Conservation (phyloP, 2,329 filamentous ascomycete species). For the Aspergillus ochraceus region DNA sequence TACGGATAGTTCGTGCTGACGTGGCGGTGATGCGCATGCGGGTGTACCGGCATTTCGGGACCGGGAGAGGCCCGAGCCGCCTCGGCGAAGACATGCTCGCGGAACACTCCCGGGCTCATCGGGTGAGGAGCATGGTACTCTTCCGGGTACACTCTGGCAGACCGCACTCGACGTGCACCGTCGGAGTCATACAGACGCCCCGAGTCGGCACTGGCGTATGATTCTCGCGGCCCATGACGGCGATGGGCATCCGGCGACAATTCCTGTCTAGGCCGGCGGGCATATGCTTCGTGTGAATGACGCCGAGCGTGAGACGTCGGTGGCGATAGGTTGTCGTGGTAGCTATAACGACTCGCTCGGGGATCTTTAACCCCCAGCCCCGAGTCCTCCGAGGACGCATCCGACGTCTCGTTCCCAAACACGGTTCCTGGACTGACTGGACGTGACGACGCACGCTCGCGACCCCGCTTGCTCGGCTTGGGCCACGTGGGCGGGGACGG, state of each 20-base stretch:
- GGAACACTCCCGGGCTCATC: not conserved
- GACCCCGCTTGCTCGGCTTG: constrained; percentile 18
- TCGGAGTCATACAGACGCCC: constrained; percentile 21
- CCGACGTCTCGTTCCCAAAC: constrained; percentile 24
- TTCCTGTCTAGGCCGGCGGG: constrained; percentile 29
- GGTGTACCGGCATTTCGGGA: constrained; percentile 11
- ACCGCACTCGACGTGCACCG: constrained; percentile 15
- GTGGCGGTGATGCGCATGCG: constrained; percentile 16
- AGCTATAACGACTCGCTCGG: constrained; percentile 17
- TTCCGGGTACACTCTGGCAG: constrained; percentile 8
- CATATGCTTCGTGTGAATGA: constrained; percentile 40
- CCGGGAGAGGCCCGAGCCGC: constrained; percentile 6
- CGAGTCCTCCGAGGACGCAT: constrained; percentile 32
- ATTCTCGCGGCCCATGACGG: constrained; percentile 12
- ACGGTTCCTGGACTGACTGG: constrained; percentile 21
- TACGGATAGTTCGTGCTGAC: constrained; percentile 14
- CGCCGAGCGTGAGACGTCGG: constrained; percentile 27
- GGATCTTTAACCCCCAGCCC: not conserved
- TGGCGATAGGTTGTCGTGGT: constrained; percentile 29
- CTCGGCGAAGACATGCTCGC: constrained; percentile 15
- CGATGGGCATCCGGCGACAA: constrained; percentile 24
- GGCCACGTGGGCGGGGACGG: constrained; percentile 27
- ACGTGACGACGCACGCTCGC: constrained; percentile 21
- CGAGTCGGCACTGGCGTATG: constrained; percentile 5
- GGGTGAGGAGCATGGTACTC: constrained; percentile 11